Base-by-base conservation (phyloP, 2,329 filamentous ascomycete genomes). In the Penicillium sp. region DNA sequence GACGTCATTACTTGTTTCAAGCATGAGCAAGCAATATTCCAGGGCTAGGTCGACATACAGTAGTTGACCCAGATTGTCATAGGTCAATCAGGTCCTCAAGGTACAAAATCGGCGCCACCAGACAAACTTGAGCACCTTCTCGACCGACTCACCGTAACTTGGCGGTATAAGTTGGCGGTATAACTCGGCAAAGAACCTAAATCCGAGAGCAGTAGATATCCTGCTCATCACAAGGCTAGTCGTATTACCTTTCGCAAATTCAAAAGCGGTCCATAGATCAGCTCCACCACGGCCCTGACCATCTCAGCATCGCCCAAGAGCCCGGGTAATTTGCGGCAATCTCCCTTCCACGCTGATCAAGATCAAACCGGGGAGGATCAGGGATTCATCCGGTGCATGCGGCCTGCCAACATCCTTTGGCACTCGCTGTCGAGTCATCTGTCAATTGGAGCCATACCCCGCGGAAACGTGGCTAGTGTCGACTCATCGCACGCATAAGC, bases 401-500 rank as follows among this genome's bases (percentile, higher is more conserved):
- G 18, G 18, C 18, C 18, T 18, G 6, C 9, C n/a, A 7, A 36
- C n/a, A 5, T 36, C 34, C n/a, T n/a, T 36, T 36, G 13, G 6
- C 34, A 13, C 13, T 36, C 34, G n/a, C n/a, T 13, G 3, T 36
- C 34, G 34, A 36, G 11, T 13, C n/a, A 36, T 36, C 34, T 4
- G 34, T 36, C 34, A 13, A 7, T 14, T n/a, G 5, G 34, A 36
- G n/a, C 57, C 55, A 47, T 62, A 64, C 9, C 57, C 59, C n/a
- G 52, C 55, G 50, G 58, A 64, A 43, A 60, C 27, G 52, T 63
- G 62, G 53, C 62, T 58, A 27, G 64, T 60, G 14, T 61, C 62
- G 50, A 65, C 54, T 48, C 63, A 68, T 22, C 59, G 53, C 39
- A 57, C 44, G 44, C 58, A 66, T 50, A 16, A 53, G 60, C 47